A percentile compares a stretch with the other conserved stretches of the same genome.
These are phyloP conservation scores for Meyerozyma elateridarum DNA, from an alignment of 1,139 yeast genomes.

Conservation along the genomic window DNA sequence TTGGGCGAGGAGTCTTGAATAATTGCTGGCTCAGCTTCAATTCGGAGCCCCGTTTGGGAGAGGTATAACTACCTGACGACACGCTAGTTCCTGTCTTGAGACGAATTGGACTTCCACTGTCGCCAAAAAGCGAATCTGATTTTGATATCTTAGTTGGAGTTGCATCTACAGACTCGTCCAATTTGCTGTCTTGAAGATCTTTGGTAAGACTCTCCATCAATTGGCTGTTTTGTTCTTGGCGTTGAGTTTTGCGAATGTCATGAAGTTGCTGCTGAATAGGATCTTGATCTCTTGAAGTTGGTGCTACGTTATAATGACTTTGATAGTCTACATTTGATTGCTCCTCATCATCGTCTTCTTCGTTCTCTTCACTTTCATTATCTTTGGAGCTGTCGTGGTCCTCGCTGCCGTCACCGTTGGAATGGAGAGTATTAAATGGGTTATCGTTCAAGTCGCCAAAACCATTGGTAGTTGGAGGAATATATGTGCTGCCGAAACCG, in stretches of 20 bases:
- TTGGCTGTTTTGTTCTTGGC: slow-evolving; percentile 32
- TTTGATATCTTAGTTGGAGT: slow-evolving; percentile 19
- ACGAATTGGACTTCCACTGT: slow-evolving; percentile 30
- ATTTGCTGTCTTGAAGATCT: slow-evolving; percentile 23
- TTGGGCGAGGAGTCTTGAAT: slow-evolving; percentile 44
- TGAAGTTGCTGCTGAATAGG: slow-evolving; percentile 25
- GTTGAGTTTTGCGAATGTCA: slow-evolving; percentile 30
- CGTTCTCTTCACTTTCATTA: slow-evolving; percentile 19
- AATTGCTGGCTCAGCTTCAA: slow-evolving; percentile 15
- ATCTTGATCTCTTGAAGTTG: slow-evolving; percentile 5
- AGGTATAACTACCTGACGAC: background rate
- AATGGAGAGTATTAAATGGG: slow-evolving; percentile 12
- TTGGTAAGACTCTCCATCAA: slow-evolving; percentile 34
- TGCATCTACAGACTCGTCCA: slow-evolving; percentile 19
- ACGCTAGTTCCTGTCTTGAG: too few species aligned
- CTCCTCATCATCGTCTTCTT: slow-evolving; percentile 19
- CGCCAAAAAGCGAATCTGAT: slow-evolving; percentile 31
- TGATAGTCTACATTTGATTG: slow-evolving; percentile 13
- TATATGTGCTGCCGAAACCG: slow-evolving; percentile 4
- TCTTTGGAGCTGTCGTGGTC: slow-evolving; percentile 18
- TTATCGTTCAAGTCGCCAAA: background rate
- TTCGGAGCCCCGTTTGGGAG: slow-evolving; percentile 14
- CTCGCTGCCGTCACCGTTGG: slow-evolving; percentile 20
- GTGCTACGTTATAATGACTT: too few species aligned
- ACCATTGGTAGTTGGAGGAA: slow-evolving; percentile 2